Percentiles rank a stretch among this genome's conserved stretches.
phyloP scores from a whole-genome alignment of 495 filamentous ascomycete species.

The Aspergillus ellipticus region DNA sequence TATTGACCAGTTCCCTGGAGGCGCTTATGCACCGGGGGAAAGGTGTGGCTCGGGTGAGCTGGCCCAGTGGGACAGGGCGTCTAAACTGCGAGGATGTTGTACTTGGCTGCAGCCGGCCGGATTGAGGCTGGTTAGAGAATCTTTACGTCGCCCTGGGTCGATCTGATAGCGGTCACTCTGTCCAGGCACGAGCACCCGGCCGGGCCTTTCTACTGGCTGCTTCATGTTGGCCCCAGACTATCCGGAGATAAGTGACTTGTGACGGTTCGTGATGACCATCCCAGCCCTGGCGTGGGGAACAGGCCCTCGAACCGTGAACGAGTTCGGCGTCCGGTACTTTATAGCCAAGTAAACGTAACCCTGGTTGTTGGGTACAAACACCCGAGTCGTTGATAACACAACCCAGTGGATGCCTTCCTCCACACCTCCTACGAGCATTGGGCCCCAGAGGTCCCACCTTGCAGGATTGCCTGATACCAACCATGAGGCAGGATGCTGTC shows the following conservation, averaged over 20 bases:
- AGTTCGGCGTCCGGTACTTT: background rate
- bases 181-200: background rate
- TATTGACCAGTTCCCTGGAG: conserved; percentile 7
- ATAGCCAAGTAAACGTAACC: background rate
- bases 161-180: conserved; percentile 1
- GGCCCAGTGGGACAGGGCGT: conserved; percentile 11
- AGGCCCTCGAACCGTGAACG: background rate
- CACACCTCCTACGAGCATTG: conserved; percentile 8
- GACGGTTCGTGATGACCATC: background rate
- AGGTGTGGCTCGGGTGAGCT: conserved; percentile 16
- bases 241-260: background rate
- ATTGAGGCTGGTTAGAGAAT: conserved; percentile 12
- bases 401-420: conserved; percentile 4
- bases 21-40: conserved; percentile 7
- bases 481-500: background rate
- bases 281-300: too few species aligned
- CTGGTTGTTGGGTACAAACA: conserved; percentile 8
- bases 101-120: conserved; percentile 15
- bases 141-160: background rate
- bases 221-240: conserved; percentile 17
- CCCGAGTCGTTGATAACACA: background rate
- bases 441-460: conserved; percentile 8
- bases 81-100: conserved; percentile 6
- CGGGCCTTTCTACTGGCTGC: conserved; percentile 10
- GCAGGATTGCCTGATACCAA: background rate